A percentile compares a stretch with the other conserved stretches of the same genome.
phyloP scores from a whole-genome alignment of 495 filamentous ascomycete species.

The Hypoxylon fragiforme region DNA sequence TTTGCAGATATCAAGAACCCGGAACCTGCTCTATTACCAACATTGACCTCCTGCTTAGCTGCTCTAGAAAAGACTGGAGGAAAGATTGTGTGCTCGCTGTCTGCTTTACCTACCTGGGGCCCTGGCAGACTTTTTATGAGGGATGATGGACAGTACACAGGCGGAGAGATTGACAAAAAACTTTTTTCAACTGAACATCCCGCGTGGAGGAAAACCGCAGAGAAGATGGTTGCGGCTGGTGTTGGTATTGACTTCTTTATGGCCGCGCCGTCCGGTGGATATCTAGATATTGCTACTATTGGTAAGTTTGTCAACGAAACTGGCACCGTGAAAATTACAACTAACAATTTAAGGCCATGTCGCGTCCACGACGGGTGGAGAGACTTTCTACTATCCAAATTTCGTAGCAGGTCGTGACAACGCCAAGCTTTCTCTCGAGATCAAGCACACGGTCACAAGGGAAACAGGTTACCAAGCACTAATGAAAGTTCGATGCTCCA shows the following conservation, averaged over 20 bases:
- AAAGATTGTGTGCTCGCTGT: slow-evolving; percentile 86
- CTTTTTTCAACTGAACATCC: slow-evolving; percentile 88
- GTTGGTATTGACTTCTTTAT: slow-evolving; percentile 94
- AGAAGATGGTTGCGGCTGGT: slow-evolving; percentile 85
- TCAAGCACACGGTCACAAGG: slow-evolving; percentile 83
- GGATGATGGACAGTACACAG: slow-evolving; percentile 84
- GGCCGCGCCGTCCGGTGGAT: slow-evolving; percentile 83
- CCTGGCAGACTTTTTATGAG: slow-evolving; percentile 80
- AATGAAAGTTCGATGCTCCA: slow-evolving; percentile 98
- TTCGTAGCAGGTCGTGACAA: slow-evolving; percentile 86
- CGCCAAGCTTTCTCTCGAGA: slow-evolving; percentile 79
- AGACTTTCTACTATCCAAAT: slow-evolving; percentile 94
- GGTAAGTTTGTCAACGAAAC: slow-evolving; percentile 56
- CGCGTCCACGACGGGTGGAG: slow-evolving; percentile 80
- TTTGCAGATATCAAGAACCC: slow-evolving; percentile 87
- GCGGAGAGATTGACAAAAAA: slow-evolving; percentile 88
- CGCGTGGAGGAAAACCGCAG: slow-evolving; percentile 77
- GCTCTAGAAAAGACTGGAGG: slow-evolving; percentile 85
- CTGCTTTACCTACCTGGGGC: slow-evolving; percentile 85
- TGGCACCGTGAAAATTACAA: not conserved
- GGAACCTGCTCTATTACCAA: slow-evolving; percentile 82
- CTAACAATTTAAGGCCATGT: slow-evolving; percentile 60
- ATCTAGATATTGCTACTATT: slow-evolving; percentile 93
- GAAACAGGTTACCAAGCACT: slow-evolving; percentile 95
- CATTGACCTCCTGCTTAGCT: slow-evolving; percentile 76